Percentiles rank a stretch among this genome's conserved stretches.
Conservation (phyloP, 768 basidiomycete genomes). For the Serendipita sp. region DNA sequence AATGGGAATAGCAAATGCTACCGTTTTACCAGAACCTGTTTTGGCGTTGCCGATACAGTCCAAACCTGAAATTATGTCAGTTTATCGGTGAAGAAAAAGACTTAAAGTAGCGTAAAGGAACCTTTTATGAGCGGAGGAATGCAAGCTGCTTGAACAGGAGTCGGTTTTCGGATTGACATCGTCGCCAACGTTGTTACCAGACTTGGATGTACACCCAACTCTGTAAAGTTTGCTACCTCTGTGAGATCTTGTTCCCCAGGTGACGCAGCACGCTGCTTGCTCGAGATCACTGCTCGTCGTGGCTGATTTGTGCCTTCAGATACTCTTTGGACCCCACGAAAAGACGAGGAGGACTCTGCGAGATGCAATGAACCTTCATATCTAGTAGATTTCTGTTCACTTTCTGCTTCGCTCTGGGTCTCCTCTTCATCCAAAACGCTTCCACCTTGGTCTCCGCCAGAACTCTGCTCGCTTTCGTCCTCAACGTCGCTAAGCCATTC, state of each 20-base stretch:
- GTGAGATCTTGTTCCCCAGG: background rate
- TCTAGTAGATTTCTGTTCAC: background rate
- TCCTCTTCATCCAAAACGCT: background rate
- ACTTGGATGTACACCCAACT: constrained; percentile 24
- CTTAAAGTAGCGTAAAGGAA: constrained; percentile 20
- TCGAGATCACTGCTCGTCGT: background rate
- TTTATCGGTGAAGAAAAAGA: background rate
- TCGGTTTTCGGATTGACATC: constrained; percentile 79
- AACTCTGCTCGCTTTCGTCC: background rate
- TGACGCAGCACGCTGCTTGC: background rate
- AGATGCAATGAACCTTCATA: too few species aligned
- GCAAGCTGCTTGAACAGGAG: constrained; percentile 79
- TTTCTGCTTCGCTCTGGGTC: background rate
- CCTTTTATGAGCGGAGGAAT: constrained; percentile 76
- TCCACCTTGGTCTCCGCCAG: too few species aligned
- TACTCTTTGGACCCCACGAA: too few species aligned
- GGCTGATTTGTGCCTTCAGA: background rate
- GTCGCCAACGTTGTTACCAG: constrained; percentile 50
- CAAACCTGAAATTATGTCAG: constrained; percentile 37
- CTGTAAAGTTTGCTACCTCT: constrained; percentile 17
- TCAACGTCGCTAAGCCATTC: constrained; percentile 1
- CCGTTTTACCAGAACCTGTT: constrained; percentile 95
- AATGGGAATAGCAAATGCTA: constrained; percentile 93
- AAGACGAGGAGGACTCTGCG: too few species aligned
- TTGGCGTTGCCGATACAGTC: constrained; percentile 98